A percentile compares a stretch with the other conserved stretches of the same genome.
Evolutionary conservation across 768 basidiomycete species (phyloP).

Genomic region (Pleurotus eryngii): DNA sequence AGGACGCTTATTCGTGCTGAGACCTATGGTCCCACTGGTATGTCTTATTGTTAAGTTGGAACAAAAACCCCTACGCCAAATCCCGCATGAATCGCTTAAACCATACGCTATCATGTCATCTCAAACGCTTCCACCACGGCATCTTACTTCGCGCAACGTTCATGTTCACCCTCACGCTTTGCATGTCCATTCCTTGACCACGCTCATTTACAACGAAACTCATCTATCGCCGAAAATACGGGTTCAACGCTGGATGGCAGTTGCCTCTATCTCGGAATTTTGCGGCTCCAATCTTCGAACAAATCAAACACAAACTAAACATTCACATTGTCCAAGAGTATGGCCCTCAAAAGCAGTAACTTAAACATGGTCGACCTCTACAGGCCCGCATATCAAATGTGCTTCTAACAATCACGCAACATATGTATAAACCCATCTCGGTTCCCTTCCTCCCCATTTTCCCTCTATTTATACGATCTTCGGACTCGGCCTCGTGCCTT

Average conservation of each 20-base stretch:
- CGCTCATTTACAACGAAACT: background rate
- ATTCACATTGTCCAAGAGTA: background rate
- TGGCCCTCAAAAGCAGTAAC: background rate
- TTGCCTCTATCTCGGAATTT: background rate
- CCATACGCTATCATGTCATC: background rate
- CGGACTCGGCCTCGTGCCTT: background rate
- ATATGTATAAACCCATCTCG: conserved; percentile 6
- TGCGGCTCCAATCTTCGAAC: background rate
- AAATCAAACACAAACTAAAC: background rate
- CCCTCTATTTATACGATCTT: conserved; percentile 4
- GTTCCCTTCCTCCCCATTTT: background rate
- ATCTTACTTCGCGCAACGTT: conserved; percentile 3
- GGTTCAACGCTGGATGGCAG: background rate
- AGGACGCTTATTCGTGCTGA: conserved; percentile 57
- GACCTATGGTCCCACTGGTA: conserved; percentile 63
- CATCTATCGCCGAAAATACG: background rate
- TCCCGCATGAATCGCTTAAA: background rate
- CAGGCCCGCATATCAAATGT: background rate
- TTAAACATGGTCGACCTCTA: background rate
- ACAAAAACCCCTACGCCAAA: background rate
- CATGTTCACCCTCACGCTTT: conserved; percentile 1
- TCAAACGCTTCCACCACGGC: background rate
- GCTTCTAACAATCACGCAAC: background rate
- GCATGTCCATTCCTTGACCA: conserved; percentile 1
- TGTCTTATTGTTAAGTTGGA: conserved; percentile 37